These are phyloP conservation scores for Opeltia flavorubescens DNA, from an alignment of 495 filamentous ascomycete species.

Conservation along the genomic window DNA sequence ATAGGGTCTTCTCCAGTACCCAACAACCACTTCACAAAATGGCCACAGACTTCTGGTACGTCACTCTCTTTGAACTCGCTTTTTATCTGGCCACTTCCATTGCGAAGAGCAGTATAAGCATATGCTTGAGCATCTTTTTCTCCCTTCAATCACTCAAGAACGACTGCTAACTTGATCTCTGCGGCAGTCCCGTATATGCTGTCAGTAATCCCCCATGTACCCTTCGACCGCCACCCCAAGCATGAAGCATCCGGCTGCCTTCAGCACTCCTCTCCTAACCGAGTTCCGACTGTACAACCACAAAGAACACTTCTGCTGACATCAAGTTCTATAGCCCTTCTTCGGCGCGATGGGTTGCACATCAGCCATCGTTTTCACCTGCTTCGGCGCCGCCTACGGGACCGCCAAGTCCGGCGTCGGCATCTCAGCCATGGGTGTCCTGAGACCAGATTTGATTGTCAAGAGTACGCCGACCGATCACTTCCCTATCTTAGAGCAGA, in stretches of 20 bases:
- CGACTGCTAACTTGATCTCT: slow-evolving; percentile 3
- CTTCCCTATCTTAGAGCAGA: not conserved
- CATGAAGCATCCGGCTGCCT: not conserved
- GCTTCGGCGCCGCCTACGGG: slow-evolving; percentile 95
- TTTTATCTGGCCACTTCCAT: slow-evolving; percentile 4
- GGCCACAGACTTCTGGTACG: slow-evolving; percentile 55
- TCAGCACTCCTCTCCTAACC: slow-evolving; percentile 5
- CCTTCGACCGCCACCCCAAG: not conserved
- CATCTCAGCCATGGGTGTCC: slow-evolving; percentile 95
- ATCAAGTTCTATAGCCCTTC: slow-evolving; percentile 57
- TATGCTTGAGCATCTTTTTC: not conserved
- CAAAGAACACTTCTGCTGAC: slow-evolving; percentile 2
- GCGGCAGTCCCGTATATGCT: slow-evolving; percentile 87
- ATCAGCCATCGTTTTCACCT: slow-evolving; percentile 96
- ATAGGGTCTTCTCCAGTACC: too few relatives aligned
- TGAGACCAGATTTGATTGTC: slow-evolving; percentile 95
- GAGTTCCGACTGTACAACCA: slow-evolving; percentile 3
- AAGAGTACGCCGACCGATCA: slow-evolving; percentile 61
- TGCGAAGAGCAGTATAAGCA: slow-evolving; percentile 4
- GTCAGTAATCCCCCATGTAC: slow-evolving; percentile 47
- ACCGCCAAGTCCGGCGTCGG: slow-evolving; percentile 99
- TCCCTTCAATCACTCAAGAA: not conserved
- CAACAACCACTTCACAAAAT: slow-evolving; percentile 36
- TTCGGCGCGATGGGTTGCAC: slow-evolving; percentile 99
- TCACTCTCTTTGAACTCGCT: slow-evolving; percentile 21